Evolutionary conservation across 768 basidiomycete genomes (phyloP), one percentile per base, ranked within the genome.

Genomic region (Hygrocybe coccinea): DNA sequence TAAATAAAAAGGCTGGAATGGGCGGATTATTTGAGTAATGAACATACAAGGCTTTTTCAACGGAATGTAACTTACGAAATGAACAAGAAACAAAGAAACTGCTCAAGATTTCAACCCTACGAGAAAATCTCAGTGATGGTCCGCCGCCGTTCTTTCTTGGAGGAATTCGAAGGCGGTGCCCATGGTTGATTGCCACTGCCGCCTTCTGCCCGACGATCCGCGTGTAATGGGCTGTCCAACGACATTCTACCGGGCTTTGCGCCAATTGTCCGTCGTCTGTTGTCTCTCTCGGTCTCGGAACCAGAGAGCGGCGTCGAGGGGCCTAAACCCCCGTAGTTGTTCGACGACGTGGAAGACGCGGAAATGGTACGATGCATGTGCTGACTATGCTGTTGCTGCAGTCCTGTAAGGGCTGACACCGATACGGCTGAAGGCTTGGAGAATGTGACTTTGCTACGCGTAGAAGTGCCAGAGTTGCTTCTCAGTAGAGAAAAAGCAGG

Each of bases 401-500:
- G 68, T 11, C 79, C 83, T 39, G 66, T 77, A 34, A 85, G 67
- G 39, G 82, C 73, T 25, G 77, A 77, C 9, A 84, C 73, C 2
- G 82, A 72, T 38, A 78, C 75, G 5, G 76, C 77, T 22, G 79
- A 73, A 0, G 87, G 83, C 1, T 82, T 79, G 5, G 86, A 87
- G 65, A 89, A 87, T 2, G 84, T 84, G 5, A 83, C 80, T 52
- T 74, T 76, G 39, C 66, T 70, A 17, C 78, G 71, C 2, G 68
- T 54, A 0, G 78, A 76, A 45, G 75, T 71, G 15, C 69, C 72
- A 0, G 84, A 85, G 17, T 79, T 74, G n/a, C 73, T 73, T 21
- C 81, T 74, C 15, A 71, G 63, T 29, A 83, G 45, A 25, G 70
- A 64, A 51, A 69, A 69, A 19, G 67, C 52, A 12, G 71, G 61